Percentiles rank a stretch among this genome's conserved stretches.
These are phyloP conservation scores for Cryptosporidium xiaoi DNA, from an alignment of 169 alveolate genomes.

Conservation along the genomic window DNA sequence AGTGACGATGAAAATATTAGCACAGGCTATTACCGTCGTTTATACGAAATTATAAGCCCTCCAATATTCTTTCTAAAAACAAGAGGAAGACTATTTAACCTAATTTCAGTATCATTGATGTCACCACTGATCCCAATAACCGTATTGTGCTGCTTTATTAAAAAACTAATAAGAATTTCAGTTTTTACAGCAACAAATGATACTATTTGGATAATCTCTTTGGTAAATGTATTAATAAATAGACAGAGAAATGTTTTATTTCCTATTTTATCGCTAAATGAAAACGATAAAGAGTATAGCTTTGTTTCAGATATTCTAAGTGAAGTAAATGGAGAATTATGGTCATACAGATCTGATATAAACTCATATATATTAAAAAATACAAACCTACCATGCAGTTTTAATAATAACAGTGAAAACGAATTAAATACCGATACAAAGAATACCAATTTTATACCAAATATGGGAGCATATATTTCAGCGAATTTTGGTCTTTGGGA, in stretches of 20 bases:
- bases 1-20: conserved; percentile 34
- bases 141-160: conserved; percentile 38
- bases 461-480: conserved; percentile 28
- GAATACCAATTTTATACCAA: not conserved
- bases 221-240: conserved; percentile 44
- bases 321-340: conserved; percentile 26
- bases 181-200: conserved; percentile 22
- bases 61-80: conserved; percentile 31
- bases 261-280: conserved; percentile 47
- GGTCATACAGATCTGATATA: conserved; percentile 41
- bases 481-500: conserved; percentile 69
- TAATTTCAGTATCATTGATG: conserved; percentile 39
- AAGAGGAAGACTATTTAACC: conserved; percentile 22
- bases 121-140: conserved; percentile 63
- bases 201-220: conserved; percentile 27
- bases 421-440: not conserved
- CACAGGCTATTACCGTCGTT: conserved; percentile 64
- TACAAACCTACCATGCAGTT: not conserved
- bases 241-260: conserved; percentile 29
- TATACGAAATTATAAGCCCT: conserved; percentile 27
- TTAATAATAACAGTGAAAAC: not conserved
- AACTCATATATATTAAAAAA: conserved; percentile 9
- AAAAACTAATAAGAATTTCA: conserved; percentile 57
- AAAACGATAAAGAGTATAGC: conserved; percentile 9
- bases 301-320: not conserved